Percentiles rank a stretch among this genome's conserved stretches.
Conservation (phyloP, 2,329 filamentous ascomycete genomes). For the Scedosporium apiospermum region DNA sequence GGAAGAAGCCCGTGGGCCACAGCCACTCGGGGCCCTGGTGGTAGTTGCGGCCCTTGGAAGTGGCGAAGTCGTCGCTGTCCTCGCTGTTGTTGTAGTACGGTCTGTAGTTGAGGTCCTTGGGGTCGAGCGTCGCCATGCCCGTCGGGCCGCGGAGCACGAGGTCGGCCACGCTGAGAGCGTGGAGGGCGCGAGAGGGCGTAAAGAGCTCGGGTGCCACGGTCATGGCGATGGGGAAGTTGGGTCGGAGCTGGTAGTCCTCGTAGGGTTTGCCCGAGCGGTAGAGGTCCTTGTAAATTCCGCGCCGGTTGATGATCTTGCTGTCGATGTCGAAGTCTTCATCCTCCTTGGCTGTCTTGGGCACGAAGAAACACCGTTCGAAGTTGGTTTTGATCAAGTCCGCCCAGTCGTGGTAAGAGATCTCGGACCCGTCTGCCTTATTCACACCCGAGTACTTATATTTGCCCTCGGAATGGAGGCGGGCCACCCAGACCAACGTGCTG, state of each 20-base stretch:
- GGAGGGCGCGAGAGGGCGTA: conserved; percentile 64
- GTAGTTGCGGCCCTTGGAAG: conserved; percentile 91
- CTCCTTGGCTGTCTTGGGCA: conserved; percentile 60
- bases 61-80: conserved; percentile 83
- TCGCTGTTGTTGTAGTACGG: conserved; percentile 94
- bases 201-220: conserved; percentile 85
- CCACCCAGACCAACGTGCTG: conserved; percentile 77
- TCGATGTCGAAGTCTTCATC: conserved; percentile 77
- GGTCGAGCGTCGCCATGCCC: conserved; percentile 94
- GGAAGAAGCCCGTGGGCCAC: conserved; percentile 94
- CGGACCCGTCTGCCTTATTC: conserved; percentile 47
- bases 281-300: conserved; percentile 96
- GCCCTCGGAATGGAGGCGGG: conserved; percentile 54
- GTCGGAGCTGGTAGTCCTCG: conserved; percentile 91
- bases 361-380: conserved; percentile 89
- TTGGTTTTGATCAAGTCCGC: conserved; percentile 68
- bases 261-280: conserved; percentile 92
- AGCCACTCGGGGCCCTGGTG: conserved; percentile 98
- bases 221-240: conserved; percentile 96
- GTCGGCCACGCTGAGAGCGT: conserved; percentile 73
- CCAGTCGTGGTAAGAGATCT: conserved; percentile 70
- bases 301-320: conserved; percentile 68
- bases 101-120: conserved; percentile 82
- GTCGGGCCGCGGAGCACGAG: conserved; percentile 71
- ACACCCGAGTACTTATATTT: conserved; percentile 68